phyloP scores from a whole-genome alignment of 352 stramenopile genomes.

The Globisporangium sylvaticum region DNA sequence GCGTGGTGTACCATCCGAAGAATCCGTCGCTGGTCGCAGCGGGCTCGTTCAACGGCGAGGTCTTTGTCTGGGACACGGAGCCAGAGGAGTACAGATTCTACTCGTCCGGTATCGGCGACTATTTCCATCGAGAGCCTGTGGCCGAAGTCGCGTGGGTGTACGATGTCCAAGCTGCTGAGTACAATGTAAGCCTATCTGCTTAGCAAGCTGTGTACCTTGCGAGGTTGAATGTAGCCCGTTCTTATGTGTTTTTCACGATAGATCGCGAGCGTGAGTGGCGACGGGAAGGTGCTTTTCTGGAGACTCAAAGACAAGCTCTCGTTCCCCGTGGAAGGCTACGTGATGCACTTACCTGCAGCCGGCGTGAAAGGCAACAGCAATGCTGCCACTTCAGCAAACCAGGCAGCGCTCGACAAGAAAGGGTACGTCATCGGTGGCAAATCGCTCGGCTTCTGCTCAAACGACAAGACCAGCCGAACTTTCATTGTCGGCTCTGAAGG shows the following conservation, averaged over 20 bases:
- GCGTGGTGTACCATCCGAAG: conserved; percentile 79
- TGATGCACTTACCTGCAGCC: conserved; percentile 47
- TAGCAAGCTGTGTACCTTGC: neutral
- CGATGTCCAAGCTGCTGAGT: conserved; percentile 61
- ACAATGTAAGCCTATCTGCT: conserved; percentile 40
- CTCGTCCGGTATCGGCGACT: conserved; percentile 83
- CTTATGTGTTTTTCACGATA: conserved; percentile 9
- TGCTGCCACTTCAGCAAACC: neutral
- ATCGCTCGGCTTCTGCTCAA: conserved; percentile 54
- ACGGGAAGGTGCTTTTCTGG: conserved; percentile 88
- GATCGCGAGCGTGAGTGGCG: conserved; percentile 73
- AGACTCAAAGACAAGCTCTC: conserved; percentile 82
- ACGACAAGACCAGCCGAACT: conserved; percentile 63
- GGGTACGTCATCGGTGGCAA: conserved; percentile 54
- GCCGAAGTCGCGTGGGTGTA: conserved; percentile 83
- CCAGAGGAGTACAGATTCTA: conserved; percentile 62
- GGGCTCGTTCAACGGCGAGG: conserved; percentile 85
- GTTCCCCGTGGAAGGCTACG: conserved; percentile 82
- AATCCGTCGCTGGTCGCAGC: conserved; percentile 79
- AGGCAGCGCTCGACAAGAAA: neutral
- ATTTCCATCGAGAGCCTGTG: conserved; percentile 85
- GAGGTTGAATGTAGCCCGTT: neutral
- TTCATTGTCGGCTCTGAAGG: conserved; percentile 78
- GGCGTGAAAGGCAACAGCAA: conserved; percentile 9
- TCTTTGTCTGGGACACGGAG: conserved; percentile 78